Conservation (phyloP, 495 filamentous ascomycete species). For the Penicillium cosmopolitanum region DNA sequence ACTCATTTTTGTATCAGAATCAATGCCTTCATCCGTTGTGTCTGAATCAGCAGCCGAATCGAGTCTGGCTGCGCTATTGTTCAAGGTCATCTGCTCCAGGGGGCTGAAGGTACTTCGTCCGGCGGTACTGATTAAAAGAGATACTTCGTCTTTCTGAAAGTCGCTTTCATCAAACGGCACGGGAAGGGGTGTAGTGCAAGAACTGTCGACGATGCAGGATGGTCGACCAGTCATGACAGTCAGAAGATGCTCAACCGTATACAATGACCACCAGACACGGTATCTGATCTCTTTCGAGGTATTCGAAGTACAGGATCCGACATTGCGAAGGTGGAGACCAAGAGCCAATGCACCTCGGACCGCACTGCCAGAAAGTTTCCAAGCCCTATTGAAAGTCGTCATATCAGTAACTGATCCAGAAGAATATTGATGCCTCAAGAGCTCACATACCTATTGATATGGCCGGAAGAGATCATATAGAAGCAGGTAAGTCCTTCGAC, state of each 20-base stretch:
- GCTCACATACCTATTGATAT: conserved; percentile 60
- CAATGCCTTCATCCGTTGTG: conserved; percentile 23
- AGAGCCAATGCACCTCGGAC: conserved; percentile 60
- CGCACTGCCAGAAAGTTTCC: conserved; percentile 61
- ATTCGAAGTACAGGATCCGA: conserved; percentile 49
- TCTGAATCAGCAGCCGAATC: conserved; percentile 32
- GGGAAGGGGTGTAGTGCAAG: conserved; percentile 59
- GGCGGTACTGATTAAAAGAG: conserved; percentile 34
- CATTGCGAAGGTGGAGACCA: conserved; percentile 64
- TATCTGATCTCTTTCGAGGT: conserved; percentile 59
- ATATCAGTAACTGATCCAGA: not conserved
- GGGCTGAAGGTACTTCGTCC: conserved; percentile 24
- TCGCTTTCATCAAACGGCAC: conserved; percentile 55
- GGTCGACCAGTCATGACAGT: conserved; percentile 64
- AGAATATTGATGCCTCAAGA: not conserved
- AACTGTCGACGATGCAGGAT: conserved; percentile 55
- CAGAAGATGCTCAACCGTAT: conserved; percentile 60
- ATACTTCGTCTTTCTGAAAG: conserved; percentile 42
- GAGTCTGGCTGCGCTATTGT: conserved; percentile 26
- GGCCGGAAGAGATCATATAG: conserved; percentile 60
- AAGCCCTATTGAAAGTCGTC: conserved; percentile 51
- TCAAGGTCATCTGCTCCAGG: conserved; percentile 26
- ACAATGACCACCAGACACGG: conserved; percentile 65
- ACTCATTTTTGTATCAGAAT: conserved; percentile 24
- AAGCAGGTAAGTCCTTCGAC: conserved; percentile 60